Evolutionary conservation across 441 rosid species (phyloP), one percentile per base, ranked within the genome.

Genomic region (Euphorbia neoarborescens): DNA sequence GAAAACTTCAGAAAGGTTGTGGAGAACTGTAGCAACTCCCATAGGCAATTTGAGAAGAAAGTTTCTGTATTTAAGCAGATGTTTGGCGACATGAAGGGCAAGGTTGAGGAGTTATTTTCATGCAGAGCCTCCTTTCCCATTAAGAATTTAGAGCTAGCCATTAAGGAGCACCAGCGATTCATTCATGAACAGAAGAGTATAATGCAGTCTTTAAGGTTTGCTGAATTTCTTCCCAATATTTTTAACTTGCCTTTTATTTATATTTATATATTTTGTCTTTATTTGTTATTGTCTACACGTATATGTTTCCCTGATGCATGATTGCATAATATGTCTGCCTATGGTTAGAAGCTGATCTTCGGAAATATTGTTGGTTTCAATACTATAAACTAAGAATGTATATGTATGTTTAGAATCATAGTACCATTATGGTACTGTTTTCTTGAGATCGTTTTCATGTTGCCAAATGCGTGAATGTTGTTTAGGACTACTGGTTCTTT

Each of bases 131-230:
- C 89, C 58, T 61, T 79, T 24, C 75, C 91, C 22, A 74, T 78
- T 67, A 84, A 80, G 82, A 85, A 80, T 80, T 75, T 90, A 79
- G 97, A 95, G 76, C 75, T 58, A 70, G 69, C 80, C 63, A 79
- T 95, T 66, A 84, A 83, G 77, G 97, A 90, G 74, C 90, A 86
- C 69, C 89, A 82, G 57, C 84, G 77, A 15, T 86, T 72, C 82
- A 83, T 90, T 70, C 73, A 81, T 62, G 98, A 95, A 73, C 92
- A 92, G 68, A 92, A 87, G 82, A 90, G 90, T 79, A 88, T 90
- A 72, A 89, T 92, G 98, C 99, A 92, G 75, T 90, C 98, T 58
- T 82, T 95, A 78, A 95, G 99, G 99, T 95, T 82, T 65, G 90
- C 76, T 30, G 24, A 59, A 32, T 70, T 60, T 19, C 24, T 15